Evolutionary conservation across 352 stramenopile species (phyloP).

Genomic region (Phytophthora cajani): DNA sequence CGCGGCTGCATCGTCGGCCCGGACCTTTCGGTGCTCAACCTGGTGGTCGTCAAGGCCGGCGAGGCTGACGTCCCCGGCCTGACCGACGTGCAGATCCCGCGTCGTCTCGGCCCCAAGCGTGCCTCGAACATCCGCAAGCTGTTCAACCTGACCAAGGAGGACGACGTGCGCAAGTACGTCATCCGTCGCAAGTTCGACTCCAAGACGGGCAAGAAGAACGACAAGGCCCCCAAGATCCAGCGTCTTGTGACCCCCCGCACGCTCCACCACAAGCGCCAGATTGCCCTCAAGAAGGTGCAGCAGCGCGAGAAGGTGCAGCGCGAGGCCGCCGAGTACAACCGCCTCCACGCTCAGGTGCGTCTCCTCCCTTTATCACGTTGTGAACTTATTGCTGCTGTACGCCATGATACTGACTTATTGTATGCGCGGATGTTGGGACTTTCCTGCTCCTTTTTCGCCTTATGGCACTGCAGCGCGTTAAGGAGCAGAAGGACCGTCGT

Average conservation of each 20-base stretch:
- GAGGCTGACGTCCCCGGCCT: constrained; percentile 97
- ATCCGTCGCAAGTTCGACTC: constrained; percentile 98
- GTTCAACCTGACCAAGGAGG: constrained; percentile 99
- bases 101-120: constrained; percentile 99
- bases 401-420: constrained; percentile 46
- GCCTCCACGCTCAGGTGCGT: constrained; percentile 94
- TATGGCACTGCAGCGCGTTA: constrained; percentile 97
- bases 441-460: constrained; percentile 92
- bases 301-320: constrained; percentile 92
- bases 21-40: constrained; percentile 99
- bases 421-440: constrained; percentile 45
- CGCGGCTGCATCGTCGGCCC: constrained; percentile 99
- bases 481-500: constrained; percentile 98
- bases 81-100: constrained; percentile 96
- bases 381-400: neutral
- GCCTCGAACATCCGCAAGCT: constrained; percentile 99
- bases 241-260: constrained; percentile 97
- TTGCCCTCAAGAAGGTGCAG: constrained; percentile 84
- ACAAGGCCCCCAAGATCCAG: constrained; percentile 99
- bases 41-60: constrained; percentile 98
- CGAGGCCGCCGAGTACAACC: constrained; percentile 97
- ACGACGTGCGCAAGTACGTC: constrained; percentile 99
- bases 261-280: constrained; percentile 96
- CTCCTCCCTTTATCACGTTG: constrained; percentile 2
- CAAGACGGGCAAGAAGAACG: constrained; percentile 98